Percentiles rank a stretch among this genome's conserved stretches.
These are phyloP conservation scores for Haematococcus lacustris DNA, from an alignment of 139 green algal genomes.

Conservation along the genomic window DNA sequence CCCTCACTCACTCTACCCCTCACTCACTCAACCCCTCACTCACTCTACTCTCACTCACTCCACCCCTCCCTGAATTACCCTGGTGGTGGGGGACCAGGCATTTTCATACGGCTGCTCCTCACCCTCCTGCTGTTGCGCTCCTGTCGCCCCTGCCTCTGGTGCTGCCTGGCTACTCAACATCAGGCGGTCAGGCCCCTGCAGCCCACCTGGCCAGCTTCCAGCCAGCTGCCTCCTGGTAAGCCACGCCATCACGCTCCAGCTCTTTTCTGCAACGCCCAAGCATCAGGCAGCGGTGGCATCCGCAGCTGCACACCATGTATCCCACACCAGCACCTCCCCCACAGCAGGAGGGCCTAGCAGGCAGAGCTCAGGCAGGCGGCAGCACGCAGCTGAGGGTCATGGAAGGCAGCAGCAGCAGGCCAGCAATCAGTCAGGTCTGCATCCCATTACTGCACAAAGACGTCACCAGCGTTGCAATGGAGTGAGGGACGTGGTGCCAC, in stretches of 20 bases:
- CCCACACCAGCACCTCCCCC: not conserved
- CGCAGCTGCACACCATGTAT: not conserved
- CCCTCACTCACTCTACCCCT: too few species aligned
- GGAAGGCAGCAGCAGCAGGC: too few species aligned
- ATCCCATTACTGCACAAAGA: not conserved
- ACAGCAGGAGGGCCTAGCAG: not conserved
- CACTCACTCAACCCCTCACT: too few species aligned
- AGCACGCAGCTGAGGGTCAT: too few species aligned
- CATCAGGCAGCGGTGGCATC: not conserved
- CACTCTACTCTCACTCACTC: not conserved
- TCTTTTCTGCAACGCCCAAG: conserved; percentile 4
- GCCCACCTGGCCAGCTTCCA: conserved; percentile 1
- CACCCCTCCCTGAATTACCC: not conserved
- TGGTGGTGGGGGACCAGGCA: not conserved
- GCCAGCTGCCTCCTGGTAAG: not conserved
- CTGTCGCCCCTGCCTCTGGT: too few species aligned
- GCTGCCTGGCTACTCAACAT: not conserved
- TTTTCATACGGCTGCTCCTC: too few species aligned
- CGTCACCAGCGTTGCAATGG: too few species aligned
- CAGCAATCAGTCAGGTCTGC: not conserved
- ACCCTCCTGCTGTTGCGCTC: too few species aligned
- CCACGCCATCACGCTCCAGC: conserved; percentile 13
- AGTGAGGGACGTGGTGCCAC: too few species aligned
- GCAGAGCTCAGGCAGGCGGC: not conserved
- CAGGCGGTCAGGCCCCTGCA: not conserved